Percentiles rank a stretch among this genome's conserved stretches.
phyloP scores from a whole-genome alignment of 176 grass and related monocot genomes.

The Poa pratensis region DNA sequence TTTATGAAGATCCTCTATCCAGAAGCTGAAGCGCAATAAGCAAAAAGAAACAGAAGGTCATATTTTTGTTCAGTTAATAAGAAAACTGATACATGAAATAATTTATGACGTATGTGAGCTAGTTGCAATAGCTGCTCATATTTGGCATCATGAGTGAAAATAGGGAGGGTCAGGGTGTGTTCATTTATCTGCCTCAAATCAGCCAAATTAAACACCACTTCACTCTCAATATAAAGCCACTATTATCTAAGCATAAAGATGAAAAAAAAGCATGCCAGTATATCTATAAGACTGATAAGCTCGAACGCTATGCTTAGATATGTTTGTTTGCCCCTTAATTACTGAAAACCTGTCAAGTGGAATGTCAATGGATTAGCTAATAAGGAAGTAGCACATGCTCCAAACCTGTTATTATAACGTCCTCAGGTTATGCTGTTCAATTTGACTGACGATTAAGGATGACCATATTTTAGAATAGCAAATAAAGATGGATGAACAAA shows the following conservation, averaged over 20 bases:
- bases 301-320: no score
- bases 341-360: no score
- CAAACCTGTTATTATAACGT: no score
- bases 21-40: not conserved
- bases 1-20: not conserved
- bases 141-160: not conserved
- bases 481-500: no score
- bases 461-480: not conserved
- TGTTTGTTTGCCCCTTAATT: no score
- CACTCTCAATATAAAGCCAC: not conserved
- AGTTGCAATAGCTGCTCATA: not conserved
- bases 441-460: not conserved
- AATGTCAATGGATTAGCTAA: no score
- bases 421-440: not conserved
- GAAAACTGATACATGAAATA: not conserved
- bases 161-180: not conserved
- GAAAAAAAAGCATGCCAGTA: not conserved
- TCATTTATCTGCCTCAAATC: not conserved
- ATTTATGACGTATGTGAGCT: not conserved
- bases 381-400: no score
- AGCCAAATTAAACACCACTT: not conserved
- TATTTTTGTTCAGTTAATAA: not conserved
- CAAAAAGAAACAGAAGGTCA: not conserved
- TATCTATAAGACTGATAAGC: no score
- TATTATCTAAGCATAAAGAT: not conserved